Percentiles rank a stretch among this genome's conserved stretches.
phyloP scores from a whole-genome alignment of 179 eudicot genomes.

The Beta corolliflora region DNA sequence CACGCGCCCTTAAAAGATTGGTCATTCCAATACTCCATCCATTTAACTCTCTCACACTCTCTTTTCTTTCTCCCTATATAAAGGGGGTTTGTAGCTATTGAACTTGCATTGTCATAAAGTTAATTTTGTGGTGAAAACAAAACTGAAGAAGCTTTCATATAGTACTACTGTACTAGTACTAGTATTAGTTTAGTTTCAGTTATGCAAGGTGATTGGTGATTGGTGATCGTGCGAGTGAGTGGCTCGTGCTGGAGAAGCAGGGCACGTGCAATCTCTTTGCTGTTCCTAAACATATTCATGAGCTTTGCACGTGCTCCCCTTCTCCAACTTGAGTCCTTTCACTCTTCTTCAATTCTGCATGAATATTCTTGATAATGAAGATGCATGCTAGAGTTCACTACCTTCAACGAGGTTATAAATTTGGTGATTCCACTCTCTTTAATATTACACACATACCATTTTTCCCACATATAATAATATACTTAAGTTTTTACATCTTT shows the following conservation, averaged over 20 bases:
- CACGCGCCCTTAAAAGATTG: slow-evolving; percentile 18
- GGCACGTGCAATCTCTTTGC: slow-evolving; percentile 48
- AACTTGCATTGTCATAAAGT: background rate
- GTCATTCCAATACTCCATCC: slow-evolving; percentile 53
- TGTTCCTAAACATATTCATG: background rate
- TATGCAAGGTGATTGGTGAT: background rate
- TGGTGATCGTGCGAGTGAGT: slow-evolving; percentile 29
- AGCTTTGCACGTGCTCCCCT: slow-evolving; percentile 48
- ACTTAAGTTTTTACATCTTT: too few relatives aligned
- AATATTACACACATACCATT: too few relatives aligned
- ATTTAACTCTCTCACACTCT: background rate
- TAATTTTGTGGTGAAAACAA: background rate
- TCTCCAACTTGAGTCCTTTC: slow-evolving; percentile 49
- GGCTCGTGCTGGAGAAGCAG: slow-evolving; percentile 55
- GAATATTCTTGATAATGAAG: too few relatives aligned
- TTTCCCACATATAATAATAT: too few relatives aligned
- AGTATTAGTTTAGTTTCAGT: background rate
- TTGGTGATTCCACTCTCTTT: too few relatives aligned
- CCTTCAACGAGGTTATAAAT: background rate
- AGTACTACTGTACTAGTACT: too few relatives aligned
- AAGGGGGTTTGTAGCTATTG: background rate
- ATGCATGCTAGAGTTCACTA: too few relatives aligned
- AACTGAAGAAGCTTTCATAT: background rate
- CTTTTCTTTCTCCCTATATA: slow-evolving; percentile 23
- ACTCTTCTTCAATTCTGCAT: background rate